Evolutionary conservation across 768 basidiomycete genomes (phyloP).

Genomic region (Suillus tomentosus): DNA sequence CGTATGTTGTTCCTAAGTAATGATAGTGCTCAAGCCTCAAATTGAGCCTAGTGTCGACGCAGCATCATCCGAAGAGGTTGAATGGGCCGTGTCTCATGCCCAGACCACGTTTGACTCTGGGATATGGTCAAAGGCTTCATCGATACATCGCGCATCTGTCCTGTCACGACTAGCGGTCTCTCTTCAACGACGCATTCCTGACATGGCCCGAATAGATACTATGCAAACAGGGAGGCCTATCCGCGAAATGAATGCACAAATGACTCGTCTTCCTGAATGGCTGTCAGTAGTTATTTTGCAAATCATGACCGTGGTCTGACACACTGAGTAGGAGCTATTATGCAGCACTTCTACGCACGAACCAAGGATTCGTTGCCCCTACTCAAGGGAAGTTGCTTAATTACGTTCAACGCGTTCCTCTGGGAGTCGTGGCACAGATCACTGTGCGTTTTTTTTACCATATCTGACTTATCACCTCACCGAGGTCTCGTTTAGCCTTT

Average conservation of each 20-base stretch:
- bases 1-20: constrained; percentile 30
- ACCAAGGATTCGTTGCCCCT: constrained; percentile 68
- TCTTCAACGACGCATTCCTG: constrained; percentile 57
- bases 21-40: constrained; percentile 11
- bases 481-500: constrained; percentile 58
- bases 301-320: constrained; percentile 8
- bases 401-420: constrained; percentile 75
- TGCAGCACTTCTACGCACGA: constrained; percentile 71
- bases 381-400: constrained; percentile 81
- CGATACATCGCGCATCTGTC: constrained; percentile 60
- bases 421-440: constrained; percentile 89
- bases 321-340: constrained; percentile 64
- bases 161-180: constrained; percentile 64
- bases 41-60: constrained; percentile 48
- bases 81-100: constrained; percentile 52
- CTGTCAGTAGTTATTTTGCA: constrained; percentile 49
- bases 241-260: constrained; percentile 81
- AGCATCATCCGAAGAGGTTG: constrained; percentile 54
- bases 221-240: constrained; percentile 82
- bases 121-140: constrained; percentile 67
- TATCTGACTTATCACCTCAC: constrained; percentile 5
- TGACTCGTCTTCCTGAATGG: constrained; percentile 83
- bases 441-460: constrained; percentile 47
- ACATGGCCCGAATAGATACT: constrained; percentile 67
- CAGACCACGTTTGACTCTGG: constrained; percentile 65